These are phyloP conservation scores for Prinsepia uniflora DNA, from an alignment of 306 rosid genomes.

Conservation along the genomic window DNA sequence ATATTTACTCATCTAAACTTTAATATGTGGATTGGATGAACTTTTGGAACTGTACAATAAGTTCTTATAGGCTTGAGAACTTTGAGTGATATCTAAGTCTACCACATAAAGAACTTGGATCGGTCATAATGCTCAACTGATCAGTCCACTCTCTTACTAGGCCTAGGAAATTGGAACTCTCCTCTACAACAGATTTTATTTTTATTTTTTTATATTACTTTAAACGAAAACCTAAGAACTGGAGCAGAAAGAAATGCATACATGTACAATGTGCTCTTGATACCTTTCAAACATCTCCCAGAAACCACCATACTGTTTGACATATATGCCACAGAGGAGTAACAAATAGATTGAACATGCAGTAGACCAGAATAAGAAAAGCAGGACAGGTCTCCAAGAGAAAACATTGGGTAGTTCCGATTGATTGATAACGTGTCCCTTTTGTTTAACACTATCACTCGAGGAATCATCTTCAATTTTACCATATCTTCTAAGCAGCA, in stretches of 20 bases:
- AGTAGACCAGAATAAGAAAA: conserved; percentile 54
- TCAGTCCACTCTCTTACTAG: neutral
- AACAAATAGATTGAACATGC: conserved; percentile 74
- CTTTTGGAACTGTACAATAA: neutral
- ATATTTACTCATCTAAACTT: neutral
- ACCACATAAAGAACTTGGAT: conserved; percentile 1
- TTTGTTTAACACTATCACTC: conserved; percentile 33
- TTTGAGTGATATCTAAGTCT: neutral
- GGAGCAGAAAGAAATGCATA: neutral
- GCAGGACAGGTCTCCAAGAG: conserved; percentile 56
- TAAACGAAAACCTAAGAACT: conserved; percentile 6
- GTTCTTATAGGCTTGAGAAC: neutral
- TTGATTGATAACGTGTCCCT: conserved; percentile 37
- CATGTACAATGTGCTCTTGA: conserved; percentile 11
- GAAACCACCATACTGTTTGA: conserved; percentile 72
- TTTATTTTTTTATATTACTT: neutral
- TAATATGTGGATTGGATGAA: neutral
- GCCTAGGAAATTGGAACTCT: neutral
- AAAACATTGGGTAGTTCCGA: conserved; percentile 33
- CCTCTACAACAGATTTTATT: neutral
- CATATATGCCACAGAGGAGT: conserved; percentile 59
- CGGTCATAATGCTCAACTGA: neutral
- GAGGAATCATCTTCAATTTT: conserved; percentile 38
- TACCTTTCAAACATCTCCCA: conserved; percentile 87
- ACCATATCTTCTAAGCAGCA: conserved; percentile 35